A percentile compares a stretch with the other conserved stretches of the same genome.
phyloP scores from a whole-genome alignment of 2,329 filamentous ascomycete genomes.

The Fusarium udum region DNA sequence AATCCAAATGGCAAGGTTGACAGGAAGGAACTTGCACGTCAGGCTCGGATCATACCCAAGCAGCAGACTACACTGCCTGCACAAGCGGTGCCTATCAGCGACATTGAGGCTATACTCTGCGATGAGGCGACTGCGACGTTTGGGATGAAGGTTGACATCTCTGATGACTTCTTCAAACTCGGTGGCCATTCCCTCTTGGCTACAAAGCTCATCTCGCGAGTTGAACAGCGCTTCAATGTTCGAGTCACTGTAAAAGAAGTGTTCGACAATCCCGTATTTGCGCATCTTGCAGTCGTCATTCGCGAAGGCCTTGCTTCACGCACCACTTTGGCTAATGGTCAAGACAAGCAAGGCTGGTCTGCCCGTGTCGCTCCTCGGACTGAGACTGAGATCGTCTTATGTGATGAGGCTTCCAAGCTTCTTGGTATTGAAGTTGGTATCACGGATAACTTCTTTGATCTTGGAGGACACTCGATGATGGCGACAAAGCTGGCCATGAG shows the following conservation, averaged over 20 bases:
- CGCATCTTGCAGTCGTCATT: not conserved
- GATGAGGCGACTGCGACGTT: not conserved
- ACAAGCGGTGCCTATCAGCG: not conserved
- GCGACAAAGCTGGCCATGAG: constrained; percentile 9
- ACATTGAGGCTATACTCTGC: not conserved
- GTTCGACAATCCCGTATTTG: not conserved
- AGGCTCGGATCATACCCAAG: not conserved
- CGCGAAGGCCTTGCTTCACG: not conserved
- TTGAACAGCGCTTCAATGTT: not conserved
- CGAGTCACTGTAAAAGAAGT: not conserved
- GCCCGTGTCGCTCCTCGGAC: not conserved
- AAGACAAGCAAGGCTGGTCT: constrained; percentile 2
- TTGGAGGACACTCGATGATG: constrained; percentile 9
- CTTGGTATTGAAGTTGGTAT: constrained; percentile 4
- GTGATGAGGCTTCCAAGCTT: not conserved
- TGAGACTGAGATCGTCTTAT: not conserved
- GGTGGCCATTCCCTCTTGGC: constrained; percentile 11
- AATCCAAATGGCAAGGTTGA: constrained; percentile 43
- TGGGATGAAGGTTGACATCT: not conserved
- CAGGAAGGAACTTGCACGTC: constrained; percentile 15
- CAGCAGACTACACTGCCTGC: not conserved
- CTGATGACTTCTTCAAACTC: constrained; percentile 9
- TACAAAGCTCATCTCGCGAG: not conserved
- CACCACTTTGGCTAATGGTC: not conserved
- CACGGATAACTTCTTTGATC: constrained; percentile 14